Conservation (phyloP, 2,329 filamentous ascomycete species). For the Trichoderma guizhouense region DNA sequence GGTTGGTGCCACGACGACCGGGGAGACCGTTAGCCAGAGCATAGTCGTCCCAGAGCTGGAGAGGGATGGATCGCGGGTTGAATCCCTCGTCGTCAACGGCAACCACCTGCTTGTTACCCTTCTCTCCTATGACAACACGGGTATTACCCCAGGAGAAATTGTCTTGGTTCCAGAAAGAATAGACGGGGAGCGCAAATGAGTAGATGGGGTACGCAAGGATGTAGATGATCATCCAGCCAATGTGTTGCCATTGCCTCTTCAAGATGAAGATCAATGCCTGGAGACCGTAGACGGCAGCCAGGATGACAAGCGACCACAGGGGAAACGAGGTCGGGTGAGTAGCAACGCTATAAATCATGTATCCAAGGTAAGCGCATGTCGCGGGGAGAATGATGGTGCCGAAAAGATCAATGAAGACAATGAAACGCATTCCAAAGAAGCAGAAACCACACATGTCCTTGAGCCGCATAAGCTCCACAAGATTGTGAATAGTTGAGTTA, state of each 20-base stretch:
- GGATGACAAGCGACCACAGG: slow-evolving; percentile 79
- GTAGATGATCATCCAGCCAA: slow-evolving; percentile 99
- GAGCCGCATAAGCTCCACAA: slow-evolving; percentile 84
- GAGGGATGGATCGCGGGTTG: slow-evolving; percentile 86
- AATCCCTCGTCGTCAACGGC: slow-evolving; percentile 82
- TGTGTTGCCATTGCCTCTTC: slow-evolving; percentile 96
- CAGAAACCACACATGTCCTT: slow-evolving; percentile 98
- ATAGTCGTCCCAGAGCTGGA: slow-evolving; percentile 98
- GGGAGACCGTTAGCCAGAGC: slow-evolving; percentile 82
- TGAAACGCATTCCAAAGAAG: slow-evolving; percentile 96
- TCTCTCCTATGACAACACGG: slow-evolving; percentile 92
- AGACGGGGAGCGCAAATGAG: slow-evolving; percentile 84
- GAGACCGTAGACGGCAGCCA: slow-evolving; percentile 90
- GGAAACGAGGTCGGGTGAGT: slow-evolving; percentile 72
- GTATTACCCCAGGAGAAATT: slow-evolving; percentile 99
- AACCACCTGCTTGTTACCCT: slow-evolving; percentile 85
- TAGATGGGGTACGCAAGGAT: slow-evolving; percentile 93
- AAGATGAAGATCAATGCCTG: slow-evolving; percentile 95
- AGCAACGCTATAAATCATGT: slow-evolving; percentile 78
- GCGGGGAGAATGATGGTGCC: slow-evolving; percentile 91
- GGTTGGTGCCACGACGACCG: slow-evolving; percentile 73
- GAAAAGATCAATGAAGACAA: slow-evolving; percentile 90
- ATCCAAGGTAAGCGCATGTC: slow-evolving; percentile 81
- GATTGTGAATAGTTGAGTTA: slow-evolving; percentile 96
- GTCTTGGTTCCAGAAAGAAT: slow-evolving; percentile 99